Base-by-base conservation (phyloP, 305 asterid species). In the Caryopteris hybrid region DNA sequence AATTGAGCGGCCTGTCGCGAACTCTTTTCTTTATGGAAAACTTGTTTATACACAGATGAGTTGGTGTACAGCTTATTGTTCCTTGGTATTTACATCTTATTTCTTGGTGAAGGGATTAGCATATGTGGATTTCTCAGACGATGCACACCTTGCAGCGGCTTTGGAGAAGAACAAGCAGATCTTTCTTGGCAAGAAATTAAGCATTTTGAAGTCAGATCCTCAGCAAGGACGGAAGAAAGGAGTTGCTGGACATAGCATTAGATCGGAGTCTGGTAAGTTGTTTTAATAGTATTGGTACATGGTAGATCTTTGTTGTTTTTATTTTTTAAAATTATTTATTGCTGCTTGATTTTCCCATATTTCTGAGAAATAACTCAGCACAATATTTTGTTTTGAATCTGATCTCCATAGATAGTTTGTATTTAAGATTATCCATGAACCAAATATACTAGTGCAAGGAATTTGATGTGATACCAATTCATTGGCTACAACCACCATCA, bases 81-180 rank as follows among this genome's bases (percentile, higher is more conserved):
- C 31, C 46, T 66, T 66, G 52, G 41, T 73, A 71, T 75, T 72
- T 17, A 56, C 74, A n/a, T 72, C 33, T 33, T 70, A 39, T 56
- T 65, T 42, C 73, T 27, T 50, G 76, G 36, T 78, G 62, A 74
- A 91, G 99, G 96, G 96, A 73, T 77, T 91, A 64, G 96, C 97
- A 21, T 94, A 94, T 77, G 96, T 91, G 83, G 96, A 91, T 77
- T 91, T 94, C 83, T 76, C 79, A 2, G 90, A 94, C 61, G 93
- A 91, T 66, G 79, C 81, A 60, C 95, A 89, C 84, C 96, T 91
- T 66, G 79, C 81, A 38, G 85, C 88, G 9, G 97, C 96, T 10
- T 9, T 89, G 76, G 82, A 82, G 74, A 94, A 87, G 88, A 91
- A 85, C 78, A 87, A 70, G 74, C 79, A 85, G 54, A 79, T 29